Percentiles rank a stretch among this genome's conserved stretches.
Conservation (phyloP, 805 yeast species). For the Starmerella etchellsii region DNA sequence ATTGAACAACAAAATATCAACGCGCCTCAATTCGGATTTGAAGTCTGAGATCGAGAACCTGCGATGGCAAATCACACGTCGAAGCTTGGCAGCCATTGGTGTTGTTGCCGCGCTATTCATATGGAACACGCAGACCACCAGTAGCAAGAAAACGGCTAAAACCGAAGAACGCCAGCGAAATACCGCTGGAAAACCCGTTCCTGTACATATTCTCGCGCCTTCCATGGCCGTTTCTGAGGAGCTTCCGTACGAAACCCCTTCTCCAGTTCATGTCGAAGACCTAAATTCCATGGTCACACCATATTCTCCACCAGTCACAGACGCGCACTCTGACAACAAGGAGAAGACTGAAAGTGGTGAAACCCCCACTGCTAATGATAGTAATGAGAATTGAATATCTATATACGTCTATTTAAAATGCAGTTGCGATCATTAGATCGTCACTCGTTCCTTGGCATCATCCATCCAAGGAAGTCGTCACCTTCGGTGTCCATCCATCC, state of each 20-base stretch:
- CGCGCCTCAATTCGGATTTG: constrained; percentile 67
- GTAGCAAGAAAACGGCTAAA: constrained; percentile 24
- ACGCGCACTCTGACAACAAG: no score
- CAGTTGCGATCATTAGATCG: no score
- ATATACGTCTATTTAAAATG: no score
- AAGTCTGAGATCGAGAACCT: constrained; percentile 77
- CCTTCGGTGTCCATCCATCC: constrained; percentile 74
- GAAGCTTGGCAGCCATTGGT: constrained; percentile 69
- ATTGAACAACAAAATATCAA: constrained; percentile 69
- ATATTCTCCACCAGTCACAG: no score
- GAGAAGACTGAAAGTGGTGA: no score
- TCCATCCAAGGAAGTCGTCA: constrained; percentile 91
- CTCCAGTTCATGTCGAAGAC: constrained; percentile 1
- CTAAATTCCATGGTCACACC: not conserved
- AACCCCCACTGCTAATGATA: no score
- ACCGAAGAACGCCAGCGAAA: constrained; percentile 13
- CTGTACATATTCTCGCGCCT: constrained; percentile 15
- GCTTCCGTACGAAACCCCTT: not conserved
- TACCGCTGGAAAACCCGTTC: constrained; percentile 8
- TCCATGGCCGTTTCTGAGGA: constrained; percentile 11
- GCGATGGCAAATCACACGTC: constrained; percentile 85
- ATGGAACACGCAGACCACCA: constrained; percentile 29
- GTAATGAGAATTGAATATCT: no score
- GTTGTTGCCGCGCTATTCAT: constrained; percentile 50
- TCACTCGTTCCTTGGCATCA: constrained; percentile 27